phyloP scores from a whole-genome alignment of 78 protist species.

The Pigoraptor vietnamica region DNA sequence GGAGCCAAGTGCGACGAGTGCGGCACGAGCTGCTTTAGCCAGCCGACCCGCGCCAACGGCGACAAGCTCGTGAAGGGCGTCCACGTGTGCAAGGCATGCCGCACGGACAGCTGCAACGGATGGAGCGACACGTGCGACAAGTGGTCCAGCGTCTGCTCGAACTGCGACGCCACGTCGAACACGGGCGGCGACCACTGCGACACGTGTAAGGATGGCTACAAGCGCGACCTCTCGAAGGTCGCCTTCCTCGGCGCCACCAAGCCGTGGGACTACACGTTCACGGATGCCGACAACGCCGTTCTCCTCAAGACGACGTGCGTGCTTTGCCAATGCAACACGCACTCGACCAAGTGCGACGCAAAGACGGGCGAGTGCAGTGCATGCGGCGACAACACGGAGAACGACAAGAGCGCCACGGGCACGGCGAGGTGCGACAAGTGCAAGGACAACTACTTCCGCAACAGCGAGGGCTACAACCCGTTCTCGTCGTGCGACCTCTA shows the following conservation, averaged over 20 bases:
- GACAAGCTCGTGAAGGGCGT: neutral
- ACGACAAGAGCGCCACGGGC: neutral
- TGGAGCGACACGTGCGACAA: neutral
- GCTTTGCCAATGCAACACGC: neutral
- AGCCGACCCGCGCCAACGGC: neutral
- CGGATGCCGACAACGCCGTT: neutral
- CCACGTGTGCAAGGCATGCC: neutral
- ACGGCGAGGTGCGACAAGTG: neutral
- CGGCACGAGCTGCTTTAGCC: neutral
- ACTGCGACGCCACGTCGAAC: neutral
- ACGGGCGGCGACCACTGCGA: neutral
- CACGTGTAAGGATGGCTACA: neutral
- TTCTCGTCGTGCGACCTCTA: neutral
- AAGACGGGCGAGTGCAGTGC: neutral
- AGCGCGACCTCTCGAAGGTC: neutral
- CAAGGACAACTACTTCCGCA: neutral
- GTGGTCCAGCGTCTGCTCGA: neutral
- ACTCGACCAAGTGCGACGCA: neutral
- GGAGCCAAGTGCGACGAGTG: neutral
- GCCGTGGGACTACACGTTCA: neutral
- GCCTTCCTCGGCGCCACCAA: neutral
- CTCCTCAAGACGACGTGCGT: neutral
- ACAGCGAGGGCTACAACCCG: neutral
- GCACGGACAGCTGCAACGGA: neutral
- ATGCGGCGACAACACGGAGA: constrained; percentile 7